Percentiles rank a stretch among this genome's conserved stretches.
Evolutionary conservation across 352 stramenopile genomes (phyloP).

Genomic region (Pythium aphanidermatum): DNA sequence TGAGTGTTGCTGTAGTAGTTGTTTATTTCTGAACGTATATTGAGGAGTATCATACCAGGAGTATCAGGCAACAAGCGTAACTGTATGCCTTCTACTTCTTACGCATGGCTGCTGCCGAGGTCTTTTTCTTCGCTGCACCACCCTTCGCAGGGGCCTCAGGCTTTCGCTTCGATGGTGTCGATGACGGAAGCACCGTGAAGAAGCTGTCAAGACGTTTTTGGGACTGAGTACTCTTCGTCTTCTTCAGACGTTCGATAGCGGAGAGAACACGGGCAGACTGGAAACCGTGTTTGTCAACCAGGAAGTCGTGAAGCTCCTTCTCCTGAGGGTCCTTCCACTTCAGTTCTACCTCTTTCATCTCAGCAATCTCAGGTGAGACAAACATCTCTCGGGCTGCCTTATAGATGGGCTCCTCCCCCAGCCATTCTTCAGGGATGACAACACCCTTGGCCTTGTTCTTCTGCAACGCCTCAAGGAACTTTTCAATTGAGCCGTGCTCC

Average conservation of each 20-base stretch:
- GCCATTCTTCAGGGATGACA: conserved; percentile 79
- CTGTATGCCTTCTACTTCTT: conserved; percentile 41
- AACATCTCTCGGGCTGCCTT: conserved; percentile 93
- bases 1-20: too few relatives aligned
- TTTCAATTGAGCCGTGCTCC: conserved; percentile 95
- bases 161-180: conserved; percentile 52
- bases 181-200: conserved; percentile 84
- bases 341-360: conserved; percentile 73
- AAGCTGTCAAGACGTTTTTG: conserved; percentile 97
- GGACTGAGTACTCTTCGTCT: conserved; percentile 91
- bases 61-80: not conserved
- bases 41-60: too few relatives aligned
- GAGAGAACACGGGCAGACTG: conserved; percentile 89
- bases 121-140: conserved; percentile 39
- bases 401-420: conserved; percentile 88
- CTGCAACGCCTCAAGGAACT: conserved; percentile 89
- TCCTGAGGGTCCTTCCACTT: conserved; percentile 93
- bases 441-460: conserved; percentile 80
- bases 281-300: conserved; percentile 97
- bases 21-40: not conserved
- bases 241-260: conserved; percentile 95
- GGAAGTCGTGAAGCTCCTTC: conserved; percentile 88
- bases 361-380: conserved; percentile 63
- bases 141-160: conserved; percentile 23
- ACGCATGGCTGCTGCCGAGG: conserved; percentile 16